A percentile compares a stretch with the other conserved stretches of the same genome.
These are phyloP conservation scores for Penicillium arizonense DNA, from an alignment of 495 filamentous ascomycete species.

Conservation along the genomic window DNA sequence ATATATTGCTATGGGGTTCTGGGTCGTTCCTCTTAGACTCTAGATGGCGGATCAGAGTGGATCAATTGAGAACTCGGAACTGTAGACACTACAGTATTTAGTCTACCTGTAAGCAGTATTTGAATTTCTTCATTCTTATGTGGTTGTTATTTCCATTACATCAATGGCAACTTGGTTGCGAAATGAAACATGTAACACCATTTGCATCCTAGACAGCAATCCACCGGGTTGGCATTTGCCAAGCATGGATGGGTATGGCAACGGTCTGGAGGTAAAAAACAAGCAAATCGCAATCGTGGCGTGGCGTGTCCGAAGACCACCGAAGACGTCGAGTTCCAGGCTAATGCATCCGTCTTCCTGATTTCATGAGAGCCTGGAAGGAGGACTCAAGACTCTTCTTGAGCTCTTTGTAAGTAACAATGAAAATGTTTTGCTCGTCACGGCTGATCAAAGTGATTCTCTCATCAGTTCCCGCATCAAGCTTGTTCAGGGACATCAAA, in stretches of 20 bases:
- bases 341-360: conserved; percentile 44
- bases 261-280: background rate
- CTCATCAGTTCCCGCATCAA: conserved; percentile 89
- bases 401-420: conserved; percentile 84
- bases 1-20: too few relatives aligned
- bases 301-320: background rate
- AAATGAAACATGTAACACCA: conserved; percentile 5
- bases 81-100: too few relatives aligned
- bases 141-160: conserved; percentile 20
- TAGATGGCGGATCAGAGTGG: too few relatives aligned
- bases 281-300: background rate
- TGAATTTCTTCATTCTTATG: conserved; percentile 26
- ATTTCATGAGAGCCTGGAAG: conserved; percentile 76
- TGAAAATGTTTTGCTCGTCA: conserved; percentile 81
- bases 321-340: too few relatives aligned
- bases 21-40: too few relatives aligned
- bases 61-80: too few relatives aligned
- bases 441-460: conserved; percentile 80
- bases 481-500: conserved; percentile 77
- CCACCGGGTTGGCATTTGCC: background rate
- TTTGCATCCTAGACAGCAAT: background rate
- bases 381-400: conserved; percentile 74
- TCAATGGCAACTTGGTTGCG: conserved; percentile 3
- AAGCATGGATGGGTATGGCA: background rate
- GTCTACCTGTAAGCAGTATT: background rate